Percentiles rank a stretch among this genome's conserved stretches.
Evolutionary conservation across 1,284 basidiomycete genomes (phyloP).

Genomic region (Gomphus bonarii): DNA sequence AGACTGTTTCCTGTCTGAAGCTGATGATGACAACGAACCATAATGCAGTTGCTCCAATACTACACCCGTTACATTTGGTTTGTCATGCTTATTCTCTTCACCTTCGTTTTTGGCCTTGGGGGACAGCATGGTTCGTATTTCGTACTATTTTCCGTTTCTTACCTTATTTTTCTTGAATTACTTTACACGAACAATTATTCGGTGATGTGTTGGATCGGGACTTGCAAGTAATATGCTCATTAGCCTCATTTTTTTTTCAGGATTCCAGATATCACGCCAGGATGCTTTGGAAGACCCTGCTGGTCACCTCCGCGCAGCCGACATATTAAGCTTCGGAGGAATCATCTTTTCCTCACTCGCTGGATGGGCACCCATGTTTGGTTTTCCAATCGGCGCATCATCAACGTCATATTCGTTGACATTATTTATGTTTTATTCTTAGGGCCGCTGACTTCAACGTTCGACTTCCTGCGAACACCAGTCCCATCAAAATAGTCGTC

Average conservation of each 20-base stretch:
- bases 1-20: no score
- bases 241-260: neutral
- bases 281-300: slow-evolving; percentile 36
- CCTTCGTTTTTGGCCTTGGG: no score
- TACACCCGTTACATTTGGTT: no score
- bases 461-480: slow-evolving; percentile 35
- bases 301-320: slow-evolving; percentile 27
- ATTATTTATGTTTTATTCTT: neutral
- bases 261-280: slow-evolving; percentile 19
- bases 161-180: no score
- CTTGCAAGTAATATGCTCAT: neutral
- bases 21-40: no score
- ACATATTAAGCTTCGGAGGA: slow-evolving; percentile 46
- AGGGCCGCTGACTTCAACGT: slow-evolving; percentile 49
- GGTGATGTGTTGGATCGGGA: no score
- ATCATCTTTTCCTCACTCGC: slow-evolving; percentile 45
- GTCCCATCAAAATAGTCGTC: slow-evolving; percentile 37
- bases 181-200: no score
- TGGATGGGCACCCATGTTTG: slow-evolving; percentile 24
- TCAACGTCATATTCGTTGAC: neutral
- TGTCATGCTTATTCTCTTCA: no score
- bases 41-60: no score
- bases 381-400: neutral
- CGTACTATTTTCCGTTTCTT: no score
- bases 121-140: no score